Conservation (phyloP, 306 rosid species). For the Acacia crassicarpa region DNA sequence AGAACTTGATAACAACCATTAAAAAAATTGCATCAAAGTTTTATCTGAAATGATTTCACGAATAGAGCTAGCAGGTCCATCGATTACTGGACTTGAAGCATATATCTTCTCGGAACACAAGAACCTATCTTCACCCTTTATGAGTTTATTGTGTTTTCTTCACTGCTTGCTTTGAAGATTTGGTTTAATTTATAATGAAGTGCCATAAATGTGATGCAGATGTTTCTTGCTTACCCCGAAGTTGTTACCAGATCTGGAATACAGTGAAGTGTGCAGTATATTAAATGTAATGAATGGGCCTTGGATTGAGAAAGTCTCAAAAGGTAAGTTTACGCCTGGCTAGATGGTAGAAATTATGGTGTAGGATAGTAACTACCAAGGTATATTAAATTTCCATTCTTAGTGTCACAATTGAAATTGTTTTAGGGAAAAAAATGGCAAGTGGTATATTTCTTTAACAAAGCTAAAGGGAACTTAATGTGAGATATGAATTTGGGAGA, state of each 20-base stretch:
- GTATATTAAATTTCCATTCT: background rate
- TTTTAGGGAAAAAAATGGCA: background rate
- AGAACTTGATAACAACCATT: background rate
- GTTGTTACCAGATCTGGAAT: conserved; percentile 82
- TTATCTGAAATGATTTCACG: background rate
- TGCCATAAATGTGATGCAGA: conserved; percentile 49
- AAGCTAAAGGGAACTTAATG: background rate
- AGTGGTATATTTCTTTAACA: background rate
- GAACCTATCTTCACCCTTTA: background rate
- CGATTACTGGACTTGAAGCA: conserved; percentile 12
- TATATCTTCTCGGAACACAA: background rate
- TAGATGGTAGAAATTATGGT: background rate
- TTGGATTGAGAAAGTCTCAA: conserved; percentile 67
- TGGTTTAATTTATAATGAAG: background rate
- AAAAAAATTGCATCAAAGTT: background rate
- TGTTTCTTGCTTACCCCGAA: conserved; percentile 94
- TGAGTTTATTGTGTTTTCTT: conserved; percentile 1
- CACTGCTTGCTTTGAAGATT: background rate
- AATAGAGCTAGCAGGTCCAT: background rate
- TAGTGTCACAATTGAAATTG: background rate
- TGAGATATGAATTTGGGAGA: background rate
- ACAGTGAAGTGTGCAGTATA: conserved; percentile 88
- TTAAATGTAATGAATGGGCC: conserved; percentile 92
- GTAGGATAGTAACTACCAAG: background rate
- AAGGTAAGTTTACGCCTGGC: conserved; percentile 46